Evolutionary conservation across 2,329 filamentous ascomycete species (phyloP).

Genomic region (Cordyceps farinosa): DNA sequence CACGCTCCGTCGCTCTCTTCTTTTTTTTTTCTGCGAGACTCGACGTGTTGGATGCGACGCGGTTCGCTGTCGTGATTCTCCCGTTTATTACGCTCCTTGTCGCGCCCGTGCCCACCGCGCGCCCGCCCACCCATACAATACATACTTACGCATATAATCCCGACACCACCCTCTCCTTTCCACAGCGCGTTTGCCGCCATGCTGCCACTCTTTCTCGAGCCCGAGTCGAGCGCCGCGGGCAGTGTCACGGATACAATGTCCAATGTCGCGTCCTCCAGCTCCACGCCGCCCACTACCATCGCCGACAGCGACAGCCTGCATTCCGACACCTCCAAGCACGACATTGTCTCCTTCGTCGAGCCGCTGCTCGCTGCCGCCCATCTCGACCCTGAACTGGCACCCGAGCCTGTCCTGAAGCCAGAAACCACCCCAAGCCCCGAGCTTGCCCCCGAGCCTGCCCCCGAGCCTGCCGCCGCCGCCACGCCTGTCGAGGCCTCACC

Average conservation of each 20-base stretch:
- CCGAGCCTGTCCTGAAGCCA: slow-evolving; percentile 25
- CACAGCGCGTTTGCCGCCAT: slow-evolving; percentile 10
- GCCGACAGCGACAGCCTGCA: slow-evolving; percentile 59
- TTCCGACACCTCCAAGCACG: slow-evolving; percentile 41
- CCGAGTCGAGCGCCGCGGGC: slow-evolving; percentile 31
- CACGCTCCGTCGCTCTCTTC: neutral
- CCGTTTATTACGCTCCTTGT: slow-evolving; percentile 5
- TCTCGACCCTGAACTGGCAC: slow-evolving; percentile 21
- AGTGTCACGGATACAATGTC: slow-evolving; percentile 40
- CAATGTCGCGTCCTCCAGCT: slow-evolving; percentile 54
- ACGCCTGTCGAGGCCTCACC: neutral
- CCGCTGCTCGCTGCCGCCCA: slow-evolving; percentile 19
- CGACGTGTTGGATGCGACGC: slow-evolving; percentile 11
- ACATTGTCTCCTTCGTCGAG: slow-evolving; percentile 31
- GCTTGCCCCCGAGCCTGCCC: slow-evolving; percentile 22
- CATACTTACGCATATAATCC: neutral
- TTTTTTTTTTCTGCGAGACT: neutral
- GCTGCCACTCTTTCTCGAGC: slow-evolving; percentile 31
- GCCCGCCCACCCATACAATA: neutral
- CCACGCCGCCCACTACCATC: slow-evolving; percentile 62
- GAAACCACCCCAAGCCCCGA: slow-evolving; percentile 4
- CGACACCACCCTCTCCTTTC: neutral
- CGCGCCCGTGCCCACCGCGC: slow-evolving; percentile 7
- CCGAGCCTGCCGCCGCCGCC: slow-evolving; percentile 27
- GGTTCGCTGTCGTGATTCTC: neutral